These are phyloP conservation scores for Candolleomyces efflorescens DNA, from an alignment of 768 basidiomycete species.

Conservation along the genomic window DNA sequence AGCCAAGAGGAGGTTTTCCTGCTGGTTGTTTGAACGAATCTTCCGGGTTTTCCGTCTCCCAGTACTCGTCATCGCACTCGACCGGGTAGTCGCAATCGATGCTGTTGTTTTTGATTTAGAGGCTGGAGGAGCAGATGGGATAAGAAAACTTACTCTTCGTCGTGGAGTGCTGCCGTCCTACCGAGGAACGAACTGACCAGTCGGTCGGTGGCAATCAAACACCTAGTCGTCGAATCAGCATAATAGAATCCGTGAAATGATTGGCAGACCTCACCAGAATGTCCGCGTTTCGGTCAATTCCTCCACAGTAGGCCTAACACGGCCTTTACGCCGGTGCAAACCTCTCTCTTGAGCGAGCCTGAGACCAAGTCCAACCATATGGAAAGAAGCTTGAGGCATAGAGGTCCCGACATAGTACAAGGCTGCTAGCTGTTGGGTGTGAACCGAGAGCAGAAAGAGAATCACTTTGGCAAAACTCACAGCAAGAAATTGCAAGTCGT, in stretches of 20 bases:
- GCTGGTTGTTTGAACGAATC: constrained; percentile 59
- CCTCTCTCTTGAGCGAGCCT: constrained; percentile 62
- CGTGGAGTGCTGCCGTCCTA: constrained; percentile 60
- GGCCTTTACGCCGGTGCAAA: constrained; percentile 47
- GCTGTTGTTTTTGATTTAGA: constrained; percentile 24
- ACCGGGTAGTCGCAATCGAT: constrained; percentile 65
- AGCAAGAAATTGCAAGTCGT: constrained; percentile 68
- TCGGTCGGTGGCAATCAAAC: constrained; percentile 29
- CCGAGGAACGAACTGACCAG: constrained; percentile 49
- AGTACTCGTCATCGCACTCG: constrained; percentile 50
- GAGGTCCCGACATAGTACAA: constrained; percentile 37
- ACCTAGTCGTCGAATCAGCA: constrained; percentile 16
- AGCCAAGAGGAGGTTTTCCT: constrained; percentile 48
- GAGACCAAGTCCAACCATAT: constrained; percentile 51
- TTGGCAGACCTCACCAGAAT: constrained; percentile 38
- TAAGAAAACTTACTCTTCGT: constrained; percentile 56
- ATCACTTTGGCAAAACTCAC: neutral
- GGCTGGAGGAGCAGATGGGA: neutral
- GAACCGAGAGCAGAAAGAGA: neutral
- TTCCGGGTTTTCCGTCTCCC: constrained; percentile 38
- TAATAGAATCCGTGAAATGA: neutral
- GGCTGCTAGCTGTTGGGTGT: constrained; percentile 21
- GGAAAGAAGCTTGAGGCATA: constrained; percentile 52
- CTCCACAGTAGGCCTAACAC: constrained; percentile 33
- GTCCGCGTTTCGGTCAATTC: constrained; percentile 60